Conservation (phyloP, 1,284 basidiomycete species). For the Pseudozyma sp. region DNA sequence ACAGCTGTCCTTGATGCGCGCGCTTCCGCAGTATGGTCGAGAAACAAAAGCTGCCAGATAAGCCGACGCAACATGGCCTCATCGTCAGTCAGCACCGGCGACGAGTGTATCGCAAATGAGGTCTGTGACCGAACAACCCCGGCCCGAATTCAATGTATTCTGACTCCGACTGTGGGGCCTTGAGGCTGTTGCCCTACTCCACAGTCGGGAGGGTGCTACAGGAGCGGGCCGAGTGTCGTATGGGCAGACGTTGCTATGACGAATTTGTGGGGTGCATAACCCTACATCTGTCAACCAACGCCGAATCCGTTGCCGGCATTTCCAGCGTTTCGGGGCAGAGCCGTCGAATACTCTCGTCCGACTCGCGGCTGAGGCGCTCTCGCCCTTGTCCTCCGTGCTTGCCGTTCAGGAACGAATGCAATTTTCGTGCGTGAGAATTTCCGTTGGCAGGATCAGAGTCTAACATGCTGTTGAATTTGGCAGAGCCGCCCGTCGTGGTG, state of each 20-base stretch:
- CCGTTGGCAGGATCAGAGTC: too few species aligned
- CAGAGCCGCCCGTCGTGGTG: too few species aligned
- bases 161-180: neutral
- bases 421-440: too few species aligned
- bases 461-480: too few species aligned
- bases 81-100: too few species aligned
- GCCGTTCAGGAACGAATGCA: slow-evolving; percentile 7
- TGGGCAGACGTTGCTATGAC: neutral
- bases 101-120: too few species aligned
- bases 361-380: neutral
- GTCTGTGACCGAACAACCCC: too few species aligned
- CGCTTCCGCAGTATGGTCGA: too few species aligned
- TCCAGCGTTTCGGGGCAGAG: slow-evolving; percentile 9
- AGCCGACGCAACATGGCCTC: too few species aligned
- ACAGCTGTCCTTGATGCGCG: too few species aligned
- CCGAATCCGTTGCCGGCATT: slow-evolving; percentile 36
- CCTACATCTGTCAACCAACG: slow-evolving; percentile 29
- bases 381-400: slow-evolving; percentile 9
- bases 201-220: neutral
- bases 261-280: slow-evolving; percentile 34
- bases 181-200: neutral
- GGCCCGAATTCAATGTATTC: neutral
- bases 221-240: slow-evolving; percentile 11
- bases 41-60: too few species aligned
- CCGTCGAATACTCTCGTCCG: slow-evolving; percentile 21